Evolutionary conservation across 176 grass and related monocot genomes (phyloP).

Genomic region (Alloteropsis semialata): DNA sequence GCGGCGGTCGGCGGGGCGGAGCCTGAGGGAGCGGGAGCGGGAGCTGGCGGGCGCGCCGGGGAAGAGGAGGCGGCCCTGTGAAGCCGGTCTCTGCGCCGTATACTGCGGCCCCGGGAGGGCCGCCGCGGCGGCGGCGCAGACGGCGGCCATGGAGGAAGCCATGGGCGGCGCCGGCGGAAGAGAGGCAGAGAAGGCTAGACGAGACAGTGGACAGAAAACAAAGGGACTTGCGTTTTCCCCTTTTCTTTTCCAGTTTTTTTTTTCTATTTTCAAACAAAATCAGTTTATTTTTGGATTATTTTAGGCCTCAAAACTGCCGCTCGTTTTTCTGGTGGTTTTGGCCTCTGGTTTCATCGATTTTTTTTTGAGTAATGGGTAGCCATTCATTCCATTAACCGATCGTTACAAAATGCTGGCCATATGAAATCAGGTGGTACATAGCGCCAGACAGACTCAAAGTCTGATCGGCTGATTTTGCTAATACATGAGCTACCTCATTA

Average conservation of each 20-base stretch:
- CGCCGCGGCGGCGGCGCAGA: not conserved
- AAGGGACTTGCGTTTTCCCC: not conserved
- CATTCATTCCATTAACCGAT: too few species aligned
- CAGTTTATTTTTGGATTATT: not conserved
- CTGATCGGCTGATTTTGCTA: too few species aligned
- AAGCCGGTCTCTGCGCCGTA: slow-evolving; percentile 4
- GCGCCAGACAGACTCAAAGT: too few species aligned
- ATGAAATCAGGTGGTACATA: too few species aligned
- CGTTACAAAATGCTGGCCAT: too few species aligned
- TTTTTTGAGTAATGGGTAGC: too few species aligned
- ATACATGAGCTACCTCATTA: too few species aligned
- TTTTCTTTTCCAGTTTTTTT: not conserved
- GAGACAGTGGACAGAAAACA: slow-evolving; percentile 8
- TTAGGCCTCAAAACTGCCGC: not conserved
- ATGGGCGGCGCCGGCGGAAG: slow-evolving; percentile 5
- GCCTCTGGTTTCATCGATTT: not conserved
- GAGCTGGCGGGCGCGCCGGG: not conserved
- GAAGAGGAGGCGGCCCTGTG: slow-evolving; percentile 6
- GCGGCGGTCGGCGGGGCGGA: not conserved
- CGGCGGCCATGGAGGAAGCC: slow-evolving; percentile 36
- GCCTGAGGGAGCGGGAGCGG: not conserved
- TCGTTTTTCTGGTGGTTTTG: not conserved
- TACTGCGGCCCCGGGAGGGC: not conserved
- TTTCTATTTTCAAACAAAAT: not conserved
- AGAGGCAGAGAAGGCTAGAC: not conserved